These are phyloP conservation scores for Digitaria exilis DNA, from an alignment of 202 grass and related monocot genomes.

Conservation along the genomic window DNA sequence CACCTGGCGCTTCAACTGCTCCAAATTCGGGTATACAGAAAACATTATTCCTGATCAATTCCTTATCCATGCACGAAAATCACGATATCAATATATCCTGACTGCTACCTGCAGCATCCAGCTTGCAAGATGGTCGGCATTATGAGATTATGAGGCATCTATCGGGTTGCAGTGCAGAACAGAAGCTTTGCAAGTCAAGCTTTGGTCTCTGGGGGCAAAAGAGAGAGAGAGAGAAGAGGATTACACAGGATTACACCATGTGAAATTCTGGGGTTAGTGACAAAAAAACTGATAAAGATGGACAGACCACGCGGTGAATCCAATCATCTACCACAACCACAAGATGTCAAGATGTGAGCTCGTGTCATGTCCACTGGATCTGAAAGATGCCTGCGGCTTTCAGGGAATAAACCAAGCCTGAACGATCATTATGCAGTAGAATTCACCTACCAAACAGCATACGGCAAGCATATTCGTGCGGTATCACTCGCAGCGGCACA, in stretches of 20 bases:
- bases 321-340: background rate
- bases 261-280: background rate
- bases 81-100: background rate
- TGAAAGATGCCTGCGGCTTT: constrained; percentile 25
- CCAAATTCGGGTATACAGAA: background rate
- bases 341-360: background rate
- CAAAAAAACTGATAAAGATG: background rate
- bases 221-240: no score
- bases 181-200: background rate
- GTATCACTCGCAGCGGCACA: background rate
- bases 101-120: background rate
- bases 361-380: background rate
- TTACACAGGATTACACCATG: no score
- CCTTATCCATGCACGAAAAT: background rate
- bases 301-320: constrained; percentile 16
- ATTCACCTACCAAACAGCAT: constrained; percentile 32
- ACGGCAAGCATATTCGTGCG: constrained; percentile 47
- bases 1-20: constrained; percentile 16
- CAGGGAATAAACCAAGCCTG: constrained; percentile 35
- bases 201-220: background rate
- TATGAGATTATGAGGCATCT: no score
- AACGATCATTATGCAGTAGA: background rate
- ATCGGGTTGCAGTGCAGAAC: no score
- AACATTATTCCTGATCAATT: background rate
- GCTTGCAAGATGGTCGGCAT: background rate